Evolutionary conservation across 129 eudicot species (phyloP), one percentile per base, ranked within the genome.

Genomic region (Sambucus nigra): DNA sequence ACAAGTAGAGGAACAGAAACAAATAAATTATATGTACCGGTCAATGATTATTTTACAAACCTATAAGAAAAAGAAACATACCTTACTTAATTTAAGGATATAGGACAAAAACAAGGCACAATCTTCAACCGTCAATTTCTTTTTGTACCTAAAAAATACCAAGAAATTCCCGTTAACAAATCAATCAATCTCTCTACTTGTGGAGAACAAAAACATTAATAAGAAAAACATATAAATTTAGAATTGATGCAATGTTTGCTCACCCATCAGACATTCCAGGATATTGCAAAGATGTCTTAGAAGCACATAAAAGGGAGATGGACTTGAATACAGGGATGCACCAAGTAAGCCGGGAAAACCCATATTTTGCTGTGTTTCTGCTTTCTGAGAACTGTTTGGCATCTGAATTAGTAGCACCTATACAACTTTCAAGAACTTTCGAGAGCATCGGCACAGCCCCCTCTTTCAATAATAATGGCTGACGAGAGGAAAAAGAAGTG

Each of bases 391-490:
- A 50, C 44, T 61, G 75, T 71, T 55, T 72, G 31, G 61, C 67
- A 67, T 70, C 79, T 40, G 70, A 52, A 20, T 51, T 26, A 31
- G 60, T 17, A 17, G 69, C 73, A 49, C 29, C 67, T 19, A 56
- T 54, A 46, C 79, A 88, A 53, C 71, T 77, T 51, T 81, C 80
- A 32, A 91, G 94, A 16, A 69, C 76, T 72, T 77, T 64, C 12
- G 44, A 32, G 40, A 91, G 62, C 71, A 80, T 77, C 65, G 47
- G 70, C 47, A 73, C 25, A 31, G 57, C 78, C 61, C 84, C 88
- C 67, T 79, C 94, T 47, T 68, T 75, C 87, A 85, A 67, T 51
- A 91, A 53, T 69, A 91, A 61, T 20, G 87, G 78, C 99, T 91
- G 82, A 39, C 62, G 55, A 51, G 41, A 57, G 55, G 20, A 57